Base-by-base conservation (phyloP, 2,329 filamentous ascomycete genomes). In the Grosmannia huntii region DNA sequence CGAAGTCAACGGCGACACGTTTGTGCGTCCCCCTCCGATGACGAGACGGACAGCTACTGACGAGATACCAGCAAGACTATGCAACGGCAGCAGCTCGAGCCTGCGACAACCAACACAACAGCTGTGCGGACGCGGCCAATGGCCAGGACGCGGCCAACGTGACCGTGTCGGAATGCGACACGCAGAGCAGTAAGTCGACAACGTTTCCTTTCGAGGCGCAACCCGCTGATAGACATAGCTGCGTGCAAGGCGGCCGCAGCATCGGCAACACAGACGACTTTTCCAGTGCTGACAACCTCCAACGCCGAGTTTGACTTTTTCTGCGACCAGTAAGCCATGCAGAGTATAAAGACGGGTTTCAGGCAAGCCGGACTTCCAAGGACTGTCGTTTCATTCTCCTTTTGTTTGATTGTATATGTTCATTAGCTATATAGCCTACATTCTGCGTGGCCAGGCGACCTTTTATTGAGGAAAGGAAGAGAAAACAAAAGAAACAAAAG, bases 71-170 rank as follows among this genome's bases (percentile, higher is more conserved):
- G 75, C 64, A 67, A 58, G 71, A 75, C 65, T 79, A 73, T 63
- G 36, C 64, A 27, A 68, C 69, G 11, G 76, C 76, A 0, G 69
- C 71, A 6, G 68, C 71, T 57, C 68, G 74, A 25, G 70, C 74
- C 1, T 79, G 77, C 66, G 74, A 76, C 62, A 73, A 74, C 63
- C 76, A 79, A 65, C 72, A 75, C 65, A 78, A 79, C 62, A 66
- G 64, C 21, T 79, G 77, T 60, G 71, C 72, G n/a, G 61, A 73
- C 27, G 55, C 67, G 23, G 74, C 74, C 38, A 78, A 78, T 62
- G 67, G 65, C 49, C 64, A 65, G 62, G 64, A 55, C 57, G 66
- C 54, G 31, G 60, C 55, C 10, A 46, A 51, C 27, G 72, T 77
- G 57, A 60, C 63, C 7, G 76, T 78, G 1, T 60, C 65, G 36